Percentiles rank a stretch among this genome's conserved stretches.
phyloP scores from a whole-genome alignment of 495 filamentous ascomycete species.

The Aspergillus conjunctus region DNA sequence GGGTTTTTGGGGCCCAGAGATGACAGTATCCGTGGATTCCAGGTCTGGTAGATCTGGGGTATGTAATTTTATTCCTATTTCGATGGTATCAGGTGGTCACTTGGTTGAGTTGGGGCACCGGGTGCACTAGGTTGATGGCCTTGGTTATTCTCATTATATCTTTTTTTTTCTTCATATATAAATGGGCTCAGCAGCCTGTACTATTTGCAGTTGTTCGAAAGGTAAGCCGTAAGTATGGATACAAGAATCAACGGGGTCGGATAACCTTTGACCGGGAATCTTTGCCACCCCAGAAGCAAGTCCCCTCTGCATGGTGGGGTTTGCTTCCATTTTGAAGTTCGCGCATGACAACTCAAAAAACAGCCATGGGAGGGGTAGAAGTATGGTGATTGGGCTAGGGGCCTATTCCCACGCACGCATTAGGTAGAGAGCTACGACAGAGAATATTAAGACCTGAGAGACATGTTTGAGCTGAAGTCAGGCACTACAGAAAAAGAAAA shows the following conservation, averaged over 20 bases:
- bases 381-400: conserved; percentile 2
- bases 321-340: background rate
- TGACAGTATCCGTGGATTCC: background rate
- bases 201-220: too few relatives aligned
- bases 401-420: background rate
- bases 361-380: conserved; percentile 17
- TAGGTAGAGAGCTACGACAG: background rate
- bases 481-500: background rate
- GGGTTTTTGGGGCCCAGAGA: background rate
- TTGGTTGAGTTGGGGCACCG: too few relatives aligned
- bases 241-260: background rate
- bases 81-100: background rate
- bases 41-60: conserved; percentile 15
- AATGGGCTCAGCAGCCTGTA: too few relatives aligned
- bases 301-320: background rate
- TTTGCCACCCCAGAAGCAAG: background rate
- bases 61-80: conserved; percentile 6
- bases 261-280: background rate
- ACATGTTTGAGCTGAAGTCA: background rate
- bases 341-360: conserved; percentile 1
- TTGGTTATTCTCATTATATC: too few relatives aligned
- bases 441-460: background rate
- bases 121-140: too few relatives aligned
- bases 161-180: too few relatives aligned
- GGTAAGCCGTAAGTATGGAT: too few relatives aligned